A percentile compares a stretch with the other conserved stretches of the same genome.
phyloP scores from a whole-genome alignment of 345 rosid species.

The Angophora floribunda region DNA sequence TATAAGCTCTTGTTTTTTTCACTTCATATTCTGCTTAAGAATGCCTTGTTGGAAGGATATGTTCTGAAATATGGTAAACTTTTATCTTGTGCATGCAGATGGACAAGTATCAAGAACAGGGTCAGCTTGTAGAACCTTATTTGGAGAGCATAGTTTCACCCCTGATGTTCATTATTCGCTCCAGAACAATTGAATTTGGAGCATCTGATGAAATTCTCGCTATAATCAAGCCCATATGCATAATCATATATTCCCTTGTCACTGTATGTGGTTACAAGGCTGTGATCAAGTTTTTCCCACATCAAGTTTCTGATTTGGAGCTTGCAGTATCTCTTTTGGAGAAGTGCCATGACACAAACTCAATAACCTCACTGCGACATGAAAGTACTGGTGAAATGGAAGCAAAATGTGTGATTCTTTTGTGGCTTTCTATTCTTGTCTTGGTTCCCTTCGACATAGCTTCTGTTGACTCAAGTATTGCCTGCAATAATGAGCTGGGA shows the following conservation, averaged over 20 bases:
- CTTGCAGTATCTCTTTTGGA: slow-evolving; percentile 81
- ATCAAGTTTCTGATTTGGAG: slow-evolving; percentile 87
- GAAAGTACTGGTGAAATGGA: slow-evolving; percentile 99
- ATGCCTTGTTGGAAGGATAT: neutral
- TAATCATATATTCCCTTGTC: slow-evolving; percentile 69
- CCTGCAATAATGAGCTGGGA: slow-evolving; percentile 15
- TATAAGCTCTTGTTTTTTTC: neutral
- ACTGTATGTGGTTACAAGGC: slow-evolving; percentile 92
- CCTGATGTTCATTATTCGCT: slow-evolving; percentile 62
- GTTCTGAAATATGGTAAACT: neutral
- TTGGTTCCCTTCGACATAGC: slow-evolving; percentile 92
- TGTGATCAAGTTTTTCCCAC: slow-evolving; percentile 83
- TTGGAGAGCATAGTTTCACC: slow-evolving; percentile 80
- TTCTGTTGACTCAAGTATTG: slow-evolving; percentile 77
- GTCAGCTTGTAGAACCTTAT: slow-evolving; percentile 86
- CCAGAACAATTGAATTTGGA: slow-evolving; percentile 42
- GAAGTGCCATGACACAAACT: slow-evolving; percentile 56
- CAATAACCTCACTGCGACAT: slow-evolving; percentile 58
- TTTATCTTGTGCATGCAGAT: slow-evolving; percentile 27
- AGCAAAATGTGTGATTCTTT: slow-evolving; percentile 71
- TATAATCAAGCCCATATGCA: slow-evolving; percentile 69
- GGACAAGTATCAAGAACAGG: slow-evolving; percentile 92
- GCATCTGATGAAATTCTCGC: slow-evolving; percentile 44
- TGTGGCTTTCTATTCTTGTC: slow-evolving; percentile 94
- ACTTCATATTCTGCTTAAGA: neutral